Conservation (phyloP, 495 filamentous ascomycete genomes). For the Aspergillus incahuasiensis region DNA sequence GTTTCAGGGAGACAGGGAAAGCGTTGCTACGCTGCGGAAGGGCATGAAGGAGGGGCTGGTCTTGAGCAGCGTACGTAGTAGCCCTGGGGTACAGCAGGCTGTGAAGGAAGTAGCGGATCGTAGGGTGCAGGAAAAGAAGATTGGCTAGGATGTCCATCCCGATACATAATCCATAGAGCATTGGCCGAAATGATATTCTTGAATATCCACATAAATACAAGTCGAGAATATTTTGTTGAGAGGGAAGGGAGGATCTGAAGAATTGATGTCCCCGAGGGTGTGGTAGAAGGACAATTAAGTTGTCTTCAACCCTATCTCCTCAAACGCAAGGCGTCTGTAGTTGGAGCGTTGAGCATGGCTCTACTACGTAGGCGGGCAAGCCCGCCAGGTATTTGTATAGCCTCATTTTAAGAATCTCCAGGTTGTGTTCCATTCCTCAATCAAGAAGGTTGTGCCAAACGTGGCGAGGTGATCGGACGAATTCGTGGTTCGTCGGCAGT, state of each 20-base stretch:
- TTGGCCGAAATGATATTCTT: no score
- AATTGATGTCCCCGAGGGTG: not conserved
- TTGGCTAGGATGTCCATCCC: constrained; percentile 5
- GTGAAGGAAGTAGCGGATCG: constrained; percentile 58
- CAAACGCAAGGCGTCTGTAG: no score
- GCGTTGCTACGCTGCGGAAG: constrained; percentile 51
- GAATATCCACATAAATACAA: no score
- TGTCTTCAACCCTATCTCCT: not conserved
- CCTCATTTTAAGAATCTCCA: not conserved
- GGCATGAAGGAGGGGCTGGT: constrained; percentile 76
- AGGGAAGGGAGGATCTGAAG: no score
- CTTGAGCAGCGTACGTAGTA: constrained; percentile 64
- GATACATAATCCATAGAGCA: not conserved
- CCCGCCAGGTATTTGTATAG: not conserved
- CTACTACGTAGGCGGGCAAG: not conserved
- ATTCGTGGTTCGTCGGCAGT: constrained; percentile 13
- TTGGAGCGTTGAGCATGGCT: not conserved
- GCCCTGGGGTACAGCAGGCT: constrained; percentile 72
- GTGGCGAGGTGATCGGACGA: constrained; percentile 22
- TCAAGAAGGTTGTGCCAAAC: not conserved
- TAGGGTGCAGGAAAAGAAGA: constrained; percentile 35
- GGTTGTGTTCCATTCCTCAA: not conserved
- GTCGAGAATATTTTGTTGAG: no score
- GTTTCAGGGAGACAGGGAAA: constrained; percentile 67
- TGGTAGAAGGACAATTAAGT: no score